Evolutionary conservation across 768 basidiomycete genomes (phyloP), one percentile per base, ranked within the genome.

Genomic region (Rhizopogon vulgaris): DNA sequence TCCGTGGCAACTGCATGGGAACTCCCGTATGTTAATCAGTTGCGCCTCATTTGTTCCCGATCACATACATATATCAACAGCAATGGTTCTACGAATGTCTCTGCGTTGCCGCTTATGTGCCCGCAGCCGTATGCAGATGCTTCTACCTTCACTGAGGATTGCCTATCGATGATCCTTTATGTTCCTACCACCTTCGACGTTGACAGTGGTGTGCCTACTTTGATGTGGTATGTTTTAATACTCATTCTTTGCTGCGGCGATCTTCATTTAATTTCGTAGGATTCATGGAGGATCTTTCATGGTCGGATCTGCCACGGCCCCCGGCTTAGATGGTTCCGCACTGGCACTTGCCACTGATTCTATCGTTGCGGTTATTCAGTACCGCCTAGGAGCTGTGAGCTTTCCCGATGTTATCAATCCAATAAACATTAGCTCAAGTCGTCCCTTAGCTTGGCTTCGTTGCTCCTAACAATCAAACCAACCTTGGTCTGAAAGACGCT

Each of bases 221-320:
- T 90, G 52, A 63, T 85, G 55, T 85, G 87, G 86, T 83, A 63
- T 27, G 77, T 69, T n/a, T 3, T 32, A 27, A 7, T 49, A 28
- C 46, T 38, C 28, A 27, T 17, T 37, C 22, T 52, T 18, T 43
- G 37, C 22, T 39, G 18, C 39, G 18, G 10, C 15, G 39, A n/a
- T 22, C 38, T 24, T 46, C 32, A 37, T 34, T 27, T 40, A 22
- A 30, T 25, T 25, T 52, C 32, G 2, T 56, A 88, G 89, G 90
- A 76, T 93, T 49, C 93, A 93, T 57, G 93, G 92, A 9, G 92
- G 93, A 18, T 91, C 90, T 0, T 90, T 87, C 65, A 69, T 79
- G 46, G 58, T 72, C 4, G 90, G 93, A 6, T 84, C 84, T 37
- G 84, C 87, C 4, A 83, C 80, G 8, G 80, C 72, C 24, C 76